Evolutionary conservation across 2,329 filamentous ascomycete genomes (phyloP).

Genomic region (Ploettnerulaceae sp.): DNA sequence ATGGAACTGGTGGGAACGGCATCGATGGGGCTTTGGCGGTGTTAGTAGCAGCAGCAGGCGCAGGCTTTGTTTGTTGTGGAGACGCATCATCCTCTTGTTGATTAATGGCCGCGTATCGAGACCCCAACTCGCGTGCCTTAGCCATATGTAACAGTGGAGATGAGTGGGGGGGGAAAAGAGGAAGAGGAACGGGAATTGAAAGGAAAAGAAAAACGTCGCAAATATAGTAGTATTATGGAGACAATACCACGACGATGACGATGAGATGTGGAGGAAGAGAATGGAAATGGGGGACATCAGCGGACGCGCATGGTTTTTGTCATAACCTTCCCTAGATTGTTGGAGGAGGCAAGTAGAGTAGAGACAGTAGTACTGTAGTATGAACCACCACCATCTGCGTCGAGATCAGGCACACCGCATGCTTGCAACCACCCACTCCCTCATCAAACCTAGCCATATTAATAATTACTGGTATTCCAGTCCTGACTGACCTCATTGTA

Average conservation of each 20-base stretch:
- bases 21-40: not conserved
- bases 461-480: no score
- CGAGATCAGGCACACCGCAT: slow-evolving; percentile 3
- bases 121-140: no score
- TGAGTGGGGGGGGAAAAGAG: no score
- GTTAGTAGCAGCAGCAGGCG: no score
- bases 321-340: not conserved
- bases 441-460: not conserved
- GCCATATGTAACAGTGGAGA: no score
- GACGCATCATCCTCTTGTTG: not conserved
- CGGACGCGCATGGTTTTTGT: not conserved
- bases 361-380: not conserved
- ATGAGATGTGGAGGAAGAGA: not conserved
- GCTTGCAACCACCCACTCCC: slow-evolving; percentile 1
- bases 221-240: no score
- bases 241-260: no score
- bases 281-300: not conserved
- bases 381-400: not conserved
- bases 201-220: no score
- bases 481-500: no score
- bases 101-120: not conserved
- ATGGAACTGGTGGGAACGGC: slow-evolving; percentile 1
- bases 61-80: not conserved
- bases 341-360: not conserved
- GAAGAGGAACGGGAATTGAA: no score